Conservation (phyloP, 2,329 filamentous ascomycete species). For the Botrytis elliptica region DNA sequence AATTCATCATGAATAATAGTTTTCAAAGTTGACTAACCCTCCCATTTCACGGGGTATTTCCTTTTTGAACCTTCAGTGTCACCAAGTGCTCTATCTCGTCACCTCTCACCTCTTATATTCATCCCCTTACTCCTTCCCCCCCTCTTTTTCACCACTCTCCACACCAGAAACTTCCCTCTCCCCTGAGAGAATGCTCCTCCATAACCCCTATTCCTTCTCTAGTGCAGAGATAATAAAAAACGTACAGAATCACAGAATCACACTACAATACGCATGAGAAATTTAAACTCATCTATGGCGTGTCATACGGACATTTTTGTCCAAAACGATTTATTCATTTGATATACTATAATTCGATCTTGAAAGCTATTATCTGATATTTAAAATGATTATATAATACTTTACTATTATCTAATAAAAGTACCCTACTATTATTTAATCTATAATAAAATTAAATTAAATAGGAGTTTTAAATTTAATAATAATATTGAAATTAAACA, state of each 20-base stretch:
- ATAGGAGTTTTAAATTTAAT: too few relatives aligned
- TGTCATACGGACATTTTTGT: too few relatives aligned
- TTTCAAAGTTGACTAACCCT: not conserved
- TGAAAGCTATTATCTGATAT: too few relatives aligned
- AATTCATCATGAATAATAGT: not conserved
- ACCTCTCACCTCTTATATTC: not conserved
- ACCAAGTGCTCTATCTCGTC: not conserved
- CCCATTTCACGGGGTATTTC: not conserved
- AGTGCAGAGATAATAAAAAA: not conserved
- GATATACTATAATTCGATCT: too few relatives aligned
- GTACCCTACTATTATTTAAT: too few relatives aligned
- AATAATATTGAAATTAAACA: too few relatives aligned
- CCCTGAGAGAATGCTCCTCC: rapidly evolving
- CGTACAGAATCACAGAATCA: not conserved
- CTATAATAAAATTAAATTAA: too few relatives aligned
- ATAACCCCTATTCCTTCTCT: not conserved
- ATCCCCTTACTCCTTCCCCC: not conserved
- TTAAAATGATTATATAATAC: too few relatives aligned
- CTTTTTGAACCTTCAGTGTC: not conserved
- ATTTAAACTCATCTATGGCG: not conserved
- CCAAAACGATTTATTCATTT: too few relatives aligned
- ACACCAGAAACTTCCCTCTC: not conserved
- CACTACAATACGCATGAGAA: not conserved
- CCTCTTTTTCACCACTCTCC: not conserved
- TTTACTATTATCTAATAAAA: too few relatives aligned